Conservation (phyloP, 352 stramenopile genomes). For the Globisporangium perplexum region DNA sequence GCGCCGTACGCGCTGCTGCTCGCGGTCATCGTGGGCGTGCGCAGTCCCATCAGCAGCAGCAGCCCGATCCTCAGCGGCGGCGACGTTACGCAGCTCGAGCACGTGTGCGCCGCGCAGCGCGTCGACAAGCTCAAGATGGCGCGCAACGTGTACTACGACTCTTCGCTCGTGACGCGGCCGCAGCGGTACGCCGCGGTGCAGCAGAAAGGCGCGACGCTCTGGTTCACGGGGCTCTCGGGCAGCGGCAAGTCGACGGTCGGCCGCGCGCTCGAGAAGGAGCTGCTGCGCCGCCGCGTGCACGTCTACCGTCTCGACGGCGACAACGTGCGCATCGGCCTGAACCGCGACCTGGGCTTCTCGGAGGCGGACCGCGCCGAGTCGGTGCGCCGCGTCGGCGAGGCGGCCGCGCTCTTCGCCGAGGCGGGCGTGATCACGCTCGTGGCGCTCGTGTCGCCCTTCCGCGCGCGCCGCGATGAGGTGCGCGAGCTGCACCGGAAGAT, state of each 20-base stretch:
- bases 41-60: slow-evolving; percentile 2
- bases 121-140: slow-evolving; percentile 63
- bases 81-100: slow-evolving; percentile 20
- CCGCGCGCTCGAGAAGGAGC: slow-evolving; percentile 92
- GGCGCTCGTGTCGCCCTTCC: slow-evolving; percentile 95
- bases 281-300: slow-evolving; percentile 93
- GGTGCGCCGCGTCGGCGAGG: slow-evolving; percentile 96
- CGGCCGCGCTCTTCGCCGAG: slow-evolving; percentile 95
- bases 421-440: slow-evolving; percentile 97
- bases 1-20: slow-evolving; percentile 63
- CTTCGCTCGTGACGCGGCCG: slow-evolving; percentile 55
- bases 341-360: slow-evolving; percentile 95
- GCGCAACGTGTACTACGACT: slow-evolving; percentile 83
- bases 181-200: slow-evolving; percentile 68
- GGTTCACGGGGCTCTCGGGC: slow-evolving; percentile 98
- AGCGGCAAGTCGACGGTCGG: slow-evolving; percentile 98
- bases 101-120: slow-evolving; percentile 51
- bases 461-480: slow-evolving; percentile 90
- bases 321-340: slow-evolving; percentile 97
- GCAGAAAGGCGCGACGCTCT: slow-evolving; percentile 97
- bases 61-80: slow-evolving; percentile 15
- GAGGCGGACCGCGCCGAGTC: slow-evolving; percentile 94
- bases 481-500: slow-evolving; percentile 90
- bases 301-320: slow-evolving; percentile 98
- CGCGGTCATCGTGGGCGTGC: slow-evolving; percentile 37